Evolutionary conservation across 768 basidiomycete genomes (phyloP).

Genomic region (Mycena olivaceomarginata): DNA sequence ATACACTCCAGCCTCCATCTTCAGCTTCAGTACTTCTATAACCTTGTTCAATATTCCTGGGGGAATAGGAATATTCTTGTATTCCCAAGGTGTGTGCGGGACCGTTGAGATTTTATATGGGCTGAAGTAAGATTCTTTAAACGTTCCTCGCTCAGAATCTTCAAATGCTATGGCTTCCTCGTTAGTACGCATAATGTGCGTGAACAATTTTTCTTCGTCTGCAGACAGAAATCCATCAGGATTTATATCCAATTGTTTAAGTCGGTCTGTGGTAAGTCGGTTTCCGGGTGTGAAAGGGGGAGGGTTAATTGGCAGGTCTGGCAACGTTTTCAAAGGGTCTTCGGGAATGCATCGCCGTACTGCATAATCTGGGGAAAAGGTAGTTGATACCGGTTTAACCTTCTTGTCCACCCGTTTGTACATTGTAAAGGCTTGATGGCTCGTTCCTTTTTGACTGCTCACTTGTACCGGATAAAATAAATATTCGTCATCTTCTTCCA

Average conservation of each 20-base stretch:
- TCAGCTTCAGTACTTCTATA: constrained; percentile 13
- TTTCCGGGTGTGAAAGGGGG: background rate
- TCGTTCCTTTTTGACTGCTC: background rate
- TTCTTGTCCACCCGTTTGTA: constrained; percentile 45
- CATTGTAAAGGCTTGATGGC: constrained; percentile 31
- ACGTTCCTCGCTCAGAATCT: background rate
- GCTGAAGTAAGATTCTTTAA: background rate
- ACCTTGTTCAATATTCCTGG: background rate
- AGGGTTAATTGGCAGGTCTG: background rate
- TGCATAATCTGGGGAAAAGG: constrained; percentile 18
- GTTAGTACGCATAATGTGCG: background rate
- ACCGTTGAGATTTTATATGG: background rate
- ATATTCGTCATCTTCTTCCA: too few relatives aligned
- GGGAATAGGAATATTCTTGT: background rate
- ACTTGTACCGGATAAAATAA: constrained; percentile 13
- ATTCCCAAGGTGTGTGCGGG: too few relatives aligned
- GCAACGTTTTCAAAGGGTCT: constrained; percentile 2
- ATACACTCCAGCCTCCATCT: constrained; percentile 18
- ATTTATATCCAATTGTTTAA: background rate
- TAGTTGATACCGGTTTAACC: too few relatives aligned
- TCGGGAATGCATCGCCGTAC: constrained; percentile 42
- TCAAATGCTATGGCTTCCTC: background rate
- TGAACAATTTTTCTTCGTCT: background rate
- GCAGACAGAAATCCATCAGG: background rate
- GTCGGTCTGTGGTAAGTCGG: background rate